Conservation (phyloP, 345 rosid genomes). For the Xanthoceras sorbifolium region DNA sequence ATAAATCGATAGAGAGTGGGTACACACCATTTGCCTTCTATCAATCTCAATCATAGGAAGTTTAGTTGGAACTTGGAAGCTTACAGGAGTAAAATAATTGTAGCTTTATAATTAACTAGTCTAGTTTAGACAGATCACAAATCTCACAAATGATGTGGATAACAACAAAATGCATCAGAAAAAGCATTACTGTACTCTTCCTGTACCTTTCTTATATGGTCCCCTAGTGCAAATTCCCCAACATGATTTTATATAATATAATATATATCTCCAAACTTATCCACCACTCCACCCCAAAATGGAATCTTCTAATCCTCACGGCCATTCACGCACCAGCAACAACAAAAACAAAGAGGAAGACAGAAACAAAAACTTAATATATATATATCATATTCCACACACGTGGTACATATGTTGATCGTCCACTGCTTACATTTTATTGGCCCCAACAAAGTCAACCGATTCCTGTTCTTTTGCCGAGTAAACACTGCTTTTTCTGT, state of each 20-base stretch:
- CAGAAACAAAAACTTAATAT: background rate
- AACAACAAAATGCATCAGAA: slow-evolving; percentile 4
- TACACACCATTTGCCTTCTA: background rate
- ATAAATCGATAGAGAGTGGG: no score
- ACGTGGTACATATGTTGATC: slow-evolving; percentile 10
- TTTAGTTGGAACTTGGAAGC: background rate
- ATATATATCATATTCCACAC: background rate
- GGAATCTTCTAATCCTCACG: slow-evolving; percentile 22
- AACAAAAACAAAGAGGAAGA: slow-evolving; percentile 3
- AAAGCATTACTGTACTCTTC: slow-evolving; percentile 25
- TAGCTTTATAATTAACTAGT: slow-evolving; percentile 1
- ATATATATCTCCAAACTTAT: slow-evolving; percentile 25
- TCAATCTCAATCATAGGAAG: background rate
- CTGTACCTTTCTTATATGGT: slow-evolving; percentile 31
- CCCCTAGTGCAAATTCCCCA: slow-evolving; percentile 37
- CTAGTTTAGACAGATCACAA: slow-evolving; percentile 12
- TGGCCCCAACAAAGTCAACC: slow-evolving; percentile 1
- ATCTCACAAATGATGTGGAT: slow-evolving; percentile 1
- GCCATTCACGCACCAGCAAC: slow-evolving; percentile 21
- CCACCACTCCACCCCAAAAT: slow-evolving; percentile 9
- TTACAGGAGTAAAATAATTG: slow-evolving; percentile 5
- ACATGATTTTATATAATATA: slow-evolving; percentile 17
- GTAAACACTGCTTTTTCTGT: background rate
- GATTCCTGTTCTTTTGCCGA: background rate
- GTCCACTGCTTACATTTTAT: slow-evolving; percentile 2